Percentiles rank a stretch among this genome's conserved stretches.
These are phyloP conservation scores for Deakozyma indianensis DNA, from an alignment of 805 yeast genomes.

Conservation along the genomic window DNA sequence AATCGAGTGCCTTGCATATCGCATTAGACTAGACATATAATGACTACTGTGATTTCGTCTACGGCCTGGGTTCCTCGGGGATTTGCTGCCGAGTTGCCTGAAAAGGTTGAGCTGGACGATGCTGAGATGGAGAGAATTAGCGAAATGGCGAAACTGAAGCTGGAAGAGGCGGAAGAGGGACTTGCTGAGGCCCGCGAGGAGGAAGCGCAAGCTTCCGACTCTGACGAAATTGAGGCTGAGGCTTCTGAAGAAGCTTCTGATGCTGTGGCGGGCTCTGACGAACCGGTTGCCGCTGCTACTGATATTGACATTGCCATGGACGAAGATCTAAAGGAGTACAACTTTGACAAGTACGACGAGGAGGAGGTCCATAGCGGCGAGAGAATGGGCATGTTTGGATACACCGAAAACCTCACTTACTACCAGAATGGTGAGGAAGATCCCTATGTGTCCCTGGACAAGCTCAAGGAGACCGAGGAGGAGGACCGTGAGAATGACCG, in stretches of 20 bases:
- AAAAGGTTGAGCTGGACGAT: conserved; percentile 74
- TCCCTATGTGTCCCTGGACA: conserved; percentile 47
- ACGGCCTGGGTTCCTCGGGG: conserved; percentile 96
- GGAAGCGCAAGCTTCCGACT: conserved; percentile 10
- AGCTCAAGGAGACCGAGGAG: conserved; percentile 38
- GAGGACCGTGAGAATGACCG: conserved; percentile 79
- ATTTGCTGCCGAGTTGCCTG: conserved; percentile 84
- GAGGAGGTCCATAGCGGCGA: conserved; percentile 31
- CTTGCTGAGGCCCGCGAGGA: conserved; percentile 34
- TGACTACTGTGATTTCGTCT: conserved; percentile 64
- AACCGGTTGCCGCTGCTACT: conserved; percentile 39
- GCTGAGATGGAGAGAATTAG: conserved; percentile 86
- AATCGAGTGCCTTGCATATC: too few species aligned
- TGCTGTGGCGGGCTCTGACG: conserved; percentile 2
- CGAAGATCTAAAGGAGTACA: conserved; percentile 36
- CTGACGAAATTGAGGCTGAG: conserved; percentile 7
- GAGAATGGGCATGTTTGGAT: conserved; percentile 32
- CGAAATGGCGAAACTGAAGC: conserved; percentile 68
- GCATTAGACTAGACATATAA: too few species aligned
- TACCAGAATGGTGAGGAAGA: conserved; percentile 33
- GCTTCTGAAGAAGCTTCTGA: conserved; percentile 12
- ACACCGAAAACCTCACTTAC: conserved; percentile 26
- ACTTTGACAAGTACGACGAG: conserved; percentile 23
- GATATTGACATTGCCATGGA: conserved; percentile 81
- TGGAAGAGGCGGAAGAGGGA: conserved; percentile 61